These are phyloP conservation scores for Kodamaea neixiangensis DNA, from an alignment of 805 yeast species.

Conservation along the genomic window DNA sequence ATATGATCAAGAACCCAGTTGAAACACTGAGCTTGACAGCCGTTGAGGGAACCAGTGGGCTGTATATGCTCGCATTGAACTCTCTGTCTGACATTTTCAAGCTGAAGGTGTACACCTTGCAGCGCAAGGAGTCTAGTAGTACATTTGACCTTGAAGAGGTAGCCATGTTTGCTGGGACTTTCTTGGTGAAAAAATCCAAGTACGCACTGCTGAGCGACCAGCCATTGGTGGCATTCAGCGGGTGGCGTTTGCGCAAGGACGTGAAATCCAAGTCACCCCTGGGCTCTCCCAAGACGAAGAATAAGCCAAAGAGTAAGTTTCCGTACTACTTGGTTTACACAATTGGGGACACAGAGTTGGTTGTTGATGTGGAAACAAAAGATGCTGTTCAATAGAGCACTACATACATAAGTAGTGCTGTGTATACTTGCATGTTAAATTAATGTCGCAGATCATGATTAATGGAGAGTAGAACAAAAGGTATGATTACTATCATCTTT, in stretches of 20 bases:
- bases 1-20: conserved; percentile 6
- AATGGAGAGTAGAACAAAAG: not conserved
- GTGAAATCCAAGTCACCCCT: not conserved
- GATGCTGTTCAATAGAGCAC: not conserved
- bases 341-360: conserved; percentile 1
- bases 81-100: conserved; percentile 7
- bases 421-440: not conserved
- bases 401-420: not conserved
- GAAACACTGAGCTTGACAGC: conserved; percentile 5
- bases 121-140: conserved; percentile 2
- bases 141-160: conserved; percentile 10
- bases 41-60: not conserved
- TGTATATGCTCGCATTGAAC: conserved; percentile 9
- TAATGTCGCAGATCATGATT: not conserved
- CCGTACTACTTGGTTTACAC: conserved; percentile 6
- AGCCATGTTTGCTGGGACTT: conserved; percentile 11
- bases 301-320: not conserved
- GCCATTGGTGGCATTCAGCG: conserved; percentile 8
- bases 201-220: conserved; percentile 1
- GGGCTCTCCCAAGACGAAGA: conserved; percentile 5
- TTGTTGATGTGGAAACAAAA: conserved; percentile 4
- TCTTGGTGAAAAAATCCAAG: conserved; percentile 8
- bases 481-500: not conserved
- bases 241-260: conserved; percentile 7
- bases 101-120: conserved; percentile 7